Percentiles rank a stretch among this genome's conserved stretches.
Evolutionary conservation across 805 yeast genomes (phyloP).

Genomic region (Spathaspora girioi): DNA sequence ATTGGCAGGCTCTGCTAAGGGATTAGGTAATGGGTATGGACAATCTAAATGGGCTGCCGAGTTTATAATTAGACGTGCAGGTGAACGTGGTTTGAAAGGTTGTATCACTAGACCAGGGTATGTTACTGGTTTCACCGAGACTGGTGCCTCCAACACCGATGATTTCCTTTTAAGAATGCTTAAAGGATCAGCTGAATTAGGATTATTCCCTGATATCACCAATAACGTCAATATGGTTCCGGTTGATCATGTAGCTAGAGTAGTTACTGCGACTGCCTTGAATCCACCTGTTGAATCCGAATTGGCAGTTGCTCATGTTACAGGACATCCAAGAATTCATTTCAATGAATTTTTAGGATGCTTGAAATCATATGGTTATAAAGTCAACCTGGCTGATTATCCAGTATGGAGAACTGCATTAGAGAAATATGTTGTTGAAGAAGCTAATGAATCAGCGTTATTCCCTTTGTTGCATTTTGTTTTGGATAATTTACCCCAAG

Average conservation of each 20-base stretch:
- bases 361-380: conserved; percentile 69
- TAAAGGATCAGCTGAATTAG: conserved; percentile 90
- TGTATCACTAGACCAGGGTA: conserved; percentile 94
- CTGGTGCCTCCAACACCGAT: conserved; percentile 93
- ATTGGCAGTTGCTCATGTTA: conserved; percentile 86
- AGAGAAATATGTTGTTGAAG: conserved; percentile 74
- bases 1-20: conserved; percentile 73
- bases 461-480: conserved; percentile 94
- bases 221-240: conserved; percentile 96
- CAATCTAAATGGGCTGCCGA: conserved; percentile 99
- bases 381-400: conserved; percentile 60
- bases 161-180: conserved; percentile 92
- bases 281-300: conserved; percentile 58
- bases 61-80: conserved; percentile 82
- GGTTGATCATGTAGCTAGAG: conserved; percentile 95
- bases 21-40: conserved; percentile 91
- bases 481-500: conserved; percentile 84
- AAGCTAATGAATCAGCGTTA: conserved; percentile 75
- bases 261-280: conserved; percentile 78
- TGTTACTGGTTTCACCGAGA: conserved; percentile 77
- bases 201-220: conserved; percentile 76
- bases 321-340: conserved; percentile 89
- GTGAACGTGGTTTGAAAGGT: conserved; percentile 81
- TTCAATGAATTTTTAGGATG: conserved; percentile 72
- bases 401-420: conserved; percentile 73